These are phyloP conservation scores for Camellia oleifera DNA, from an alignment of 179 eudicot species.

Conservation along the genomic window DNA sequence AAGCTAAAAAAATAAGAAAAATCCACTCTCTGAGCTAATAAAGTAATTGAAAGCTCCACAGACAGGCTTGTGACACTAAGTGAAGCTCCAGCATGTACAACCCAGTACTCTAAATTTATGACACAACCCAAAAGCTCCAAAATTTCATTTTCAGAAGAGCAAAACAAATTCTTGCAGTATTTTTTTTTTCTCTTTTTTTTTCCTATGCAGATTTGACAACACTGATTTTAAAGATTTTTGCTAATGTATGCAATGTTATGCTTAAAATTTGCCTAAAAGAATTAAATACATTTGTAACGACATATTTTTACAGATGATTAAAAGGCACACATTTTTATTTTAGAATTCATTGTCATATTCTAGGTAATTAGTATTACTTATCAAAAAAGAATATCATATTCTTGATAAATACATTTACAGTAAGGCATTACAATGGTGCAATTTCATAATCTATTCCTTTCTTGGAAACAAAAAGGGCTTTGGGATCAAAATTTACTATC, in stretches of 20 bases:
- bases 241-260: neutral
- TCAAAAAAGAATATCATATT: too few species aligned
- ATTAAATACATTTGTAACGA: neutral
- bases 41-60: neutral
- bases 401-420: neutral
- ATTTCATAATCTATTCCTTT: neutral
- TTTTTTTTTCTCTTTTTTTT: too few species aligned
- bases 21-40: neutral
- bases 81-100: neutral
- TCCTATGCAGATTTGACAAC: neutral
- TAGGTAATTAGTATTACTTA: neutral
- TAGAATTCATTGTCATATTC: neutral
- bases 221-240: neutral
- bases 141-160: neutral
- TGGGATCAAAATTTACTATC: neutral
- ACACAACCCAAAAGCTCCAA: slow-evolving; percentile 7
- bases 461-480: neutral
- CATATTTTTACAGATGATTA: neutral
- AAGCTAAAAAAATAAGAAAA: neutral
- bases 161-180: neutral
- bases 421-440: neutral
- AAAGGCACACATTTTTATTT: neutral
- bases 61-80: neutral
- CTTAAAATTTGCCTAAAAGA: neutral
- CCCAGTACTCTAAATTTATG: neutral